Base-by-base conservation (phyloP, 768 basidiomycete genomes). In the Neoboletus magnificus region DNA sequence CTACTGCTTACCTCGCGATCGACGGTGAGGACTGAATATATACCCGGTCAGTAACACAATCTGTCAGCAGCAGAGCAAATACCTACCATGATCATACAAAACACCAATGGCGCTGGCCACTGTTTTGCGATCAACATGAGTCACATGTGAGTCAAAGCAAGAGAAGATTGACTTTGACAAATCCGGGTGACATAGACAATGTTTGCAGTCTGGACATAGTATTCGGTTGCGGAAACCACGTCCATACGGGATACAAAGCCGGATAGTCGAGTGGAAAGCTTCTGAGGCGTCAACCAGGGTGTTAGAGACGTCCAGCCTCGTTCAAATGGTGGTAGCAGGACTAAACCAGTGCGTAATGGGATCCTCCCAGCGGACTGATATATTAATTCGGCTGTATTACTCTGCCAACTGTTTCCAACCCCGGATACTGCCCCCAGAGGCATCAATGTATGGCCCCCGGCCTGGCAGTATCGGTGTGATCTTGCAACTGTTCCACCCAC, bases 41-140 rank as follows among this genome's bases (percentile, higher is more conserved):
- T 32, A 35, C 11, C 22, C 12, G 5, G 39, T 56, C 1, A 55
- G 30, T 29, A 15, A 33, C 7, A 10, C 10, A 18, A 18, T 45
- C 27, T 35, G 25, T 33, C 32, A 35, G 4, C 12, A n/a, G 20
- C 25, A 45, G 42, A n/a, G 16, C 0, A 2, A 29, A 10, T 33
- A 47, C 60, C 59, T 16, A 42, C 65, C 39, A 41, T 66, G 65
- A 41, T 67, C 65, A 18, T 66, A 65, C 37, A 67, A 47, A 29
- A 65, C 30, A 5, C 54, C 18, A 3, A 57, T 12, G 6, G 57
- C 36, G 7, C 59, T 43, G 3, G 54, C 44, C 15, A 35, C 65
- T 65, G 43, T 18, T 23, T 22, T 53, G 15, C 4, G 29, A 25
- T 13, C 6, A 7, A 18, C 35, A 16, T 63, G 51, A 57, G 13